phyloP scores from a whole-genome alignment of 306 rosid genomes.

The Abrus precatorius region DNA sequence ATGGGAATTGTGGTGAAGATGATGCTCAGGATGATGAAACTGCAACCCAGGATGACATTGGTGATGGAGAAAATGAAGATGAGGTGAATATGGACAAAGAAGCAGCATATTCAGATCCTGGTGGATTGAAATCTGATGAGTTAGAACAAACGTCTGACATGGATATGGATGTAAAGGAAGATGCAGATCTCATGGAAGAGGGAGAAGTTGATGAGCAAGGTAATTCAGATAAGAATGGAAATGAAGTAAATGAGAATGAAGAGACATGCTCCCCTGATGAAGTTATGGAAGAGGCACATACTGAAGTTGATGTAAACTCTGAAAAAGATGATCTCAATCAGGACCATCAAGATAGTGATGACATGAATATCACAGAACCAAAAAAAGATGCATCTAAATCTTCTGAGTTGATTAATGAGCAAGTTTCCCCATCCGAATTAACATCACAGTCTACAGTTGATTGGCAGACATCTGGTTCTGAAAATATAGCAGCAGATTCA shows the following conservation, averaged over 20 bases:
- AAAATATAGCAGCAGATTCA: slow-evolving; percentile 57
- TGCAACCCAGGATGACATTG: slow-evolving; percentile 51
- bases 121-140: slow-evolving; percentile 68
- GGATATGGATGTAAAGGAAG: slow-evolving; percentile 64
- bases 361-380: slow-evolving; percentile 50
- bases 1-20: slow-evolving; percentile 58
- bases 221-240: slow-evolving; percentile 56
- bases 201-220: slow-evolving; percentile 58
- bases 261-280: slow-evolving; percentile 65
- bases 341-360: slow-evolving; percentile 61
- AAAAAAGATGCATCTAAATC: slow-evolving; percentile 56
- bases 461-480: slow-evolving; percentile 57
- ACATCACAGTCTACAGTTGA: slow-evolving; percentile 63
- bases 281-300: slow-evolving; percentile 69
- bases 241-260: slow-evolving; percentile 51
- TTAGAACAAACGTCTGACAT: slow-evolving; percentile 60
- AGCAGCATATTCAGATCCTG: slow-evolving; percentile 63
- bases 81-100: slow-evolving; percentile 70
- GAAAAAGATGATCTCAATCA: slow-evolving; percentile 60
- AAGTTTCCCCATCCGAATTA: slow-evolving; percentile 56
- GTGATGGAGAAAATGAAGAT: slow-evolving; percentile 61
- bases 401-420: slow-evolving; percentile 53
- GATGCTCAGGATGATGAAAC: slow-evolving; percentile 57
- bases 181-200: slow-evolving; percentile 62
- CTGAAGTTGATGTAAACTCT: slow-evolving; percentile 59